Evolutionary conservation across 1,139 yeast genomes (phyloP), one percentile per base, ranked within the genome.

Genomic region (Geotrichum bryndzae): DNA sequence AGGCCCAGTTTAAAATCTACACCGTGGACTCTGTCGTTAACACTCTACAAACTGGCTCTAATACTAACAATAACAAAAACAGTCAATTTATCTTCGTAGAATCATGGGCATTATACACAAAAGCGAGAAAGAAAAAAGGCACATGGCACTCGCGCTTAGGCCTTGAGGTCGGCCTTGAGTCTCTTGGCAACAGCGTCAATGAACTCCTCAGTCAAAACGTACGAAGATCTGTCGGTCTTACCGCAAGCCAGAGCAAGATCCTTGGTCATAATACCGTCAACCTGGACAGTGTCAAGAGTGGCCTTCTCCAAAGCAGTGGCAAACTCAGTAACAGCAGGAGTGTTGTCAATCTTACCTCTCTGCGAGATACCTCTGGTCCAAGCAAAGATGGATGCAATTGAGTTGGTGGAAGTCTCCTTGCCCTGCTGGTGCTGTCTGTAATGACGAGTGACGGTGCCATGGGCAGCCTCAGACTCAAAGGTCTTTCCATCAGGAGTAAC

Each of bases 381-480:
- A 51, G 98, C 98, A 71, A 87, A 92, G 70, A 92, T 92, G 33
- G 97, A 90, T 15, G 98, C 98, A 77, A 92, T 92, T 53, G 97
- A 91, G 80, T 92, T 92, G 67, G 98, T 92, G 15, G 97, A 90
- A 41, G 98, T 92, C 79, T 91, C 97, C 76, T 90, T 89, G 69
- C 97, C 97, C 77, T 87, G 88, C 78, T 92, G 97, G 76, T 90
- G 89, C 77, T 87, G 95, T 80, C 97, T 87, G 80, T 81, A 92
- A 76, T 92, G 98, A 78, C 98, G 88, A 64, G 97, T 92, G 68
- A 92, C 97, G 53, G 98, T 92, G 64, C 97, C 98, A 75, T 92
- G 97, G 31, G 98, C 97, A 65, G 97, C 97, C 78, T 92, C 98
- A 64, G 95, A 82, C 80, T 92, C 97, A 75, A 90, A 91, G 33